Evolutionary conservation across 768 basidiomycete genomes (phyloP), one percentile per base, ranked within the genome.

Genomic region (Termitomyces sp.): DNA sequence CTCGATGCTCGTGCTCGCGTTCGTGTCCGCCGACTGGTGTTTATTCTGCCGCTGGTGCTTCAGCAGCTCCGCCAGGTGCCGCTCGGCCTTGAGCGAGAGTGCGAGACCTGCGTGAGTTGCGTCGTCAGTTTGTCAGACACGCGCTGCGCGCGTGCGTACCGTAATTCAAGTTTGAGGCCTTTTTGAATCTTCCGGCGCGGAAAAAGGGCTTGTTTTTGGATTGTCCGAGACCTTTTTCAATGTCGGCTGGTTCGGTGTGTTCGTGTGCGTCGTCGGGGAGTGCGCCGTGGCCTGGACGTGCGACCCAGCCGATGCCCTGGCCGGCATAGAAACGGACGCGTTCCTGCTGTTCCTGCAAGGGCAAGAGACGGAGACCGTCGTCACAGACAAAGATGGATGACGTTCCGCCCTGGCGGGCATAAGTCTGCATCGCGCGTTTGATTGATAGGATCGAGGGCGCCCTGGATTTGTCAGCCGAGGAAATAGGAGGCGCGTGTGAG

Each of bases 111-210:
- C n/a, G n/a, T n/a, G n/a, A n/a, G n/a, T n/a, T n/a, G n/a, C n/a
- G n/a, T n/a, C n/a, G n/a, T n/a, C n/a, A n/a, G n/a, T n/a, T n/a
- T n/a, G n/a, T n/a, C n/a, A n/a, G n/a, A n/a, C n/a, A n/a, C n/a
- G n/a, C n/a, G n/a, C n/a, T n/a, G n/a, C n/a, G n/a, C n/a, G n/a
- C n/a, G n/a, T n/a, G n/a, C n/a, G n/a, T n/a, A n/a, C n/a, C 91
- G 64, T 88, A 93, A 68, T 95, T 96, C 87, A 95, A 86, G 72
- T 96, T 96, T 16, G 85, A 87, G 1, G 92, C 92, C 72, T 96
- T 96, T 78, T 96, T 96, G 80, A 96, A 96, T 22, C 92, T 81
- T 33, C 94, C 93, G 4, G 87, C 86, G 42, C 80, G 76, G 70
- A 82, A 73, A 80, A 87, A 2, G 85, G 80, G 81, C 6, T 57